phyloP scores from a whole-genome alignment of 2,329 filamentous ascomycete genomes.

The Trichophaea hybrida region DNA sequence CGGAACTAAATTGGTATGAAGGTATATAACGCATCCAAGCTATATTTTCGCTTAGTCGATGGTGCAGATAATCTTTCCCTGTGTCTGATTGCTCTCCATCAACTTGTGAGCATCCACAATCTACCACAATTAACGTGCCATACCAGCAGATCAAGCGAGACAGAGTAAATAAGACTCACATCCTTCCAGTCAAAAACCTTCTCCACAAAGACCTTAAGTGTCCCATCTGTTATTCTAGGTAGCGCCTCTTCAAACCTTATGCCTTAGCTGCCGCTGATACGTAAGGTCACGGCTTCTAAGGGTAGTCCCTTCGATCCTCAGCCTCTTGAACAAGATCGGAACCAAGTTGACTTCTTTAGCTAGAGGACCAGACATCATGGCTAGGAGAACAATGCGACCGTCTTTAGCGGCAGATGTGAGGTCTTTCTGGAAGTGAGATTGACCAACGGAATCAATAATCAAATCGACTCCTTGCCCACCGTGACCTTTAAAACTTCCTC shows the following conservation, averaged over 20 bases:
- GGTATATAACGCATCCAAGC: background rate
- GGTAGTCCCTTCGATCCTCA: conserved; percentile 69
- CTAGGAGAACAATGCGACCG: conserved; percentile 61
- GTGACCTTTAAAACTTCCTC: conserved; percentile 57
- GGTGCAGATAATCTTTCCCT: conserved; percentile 56
- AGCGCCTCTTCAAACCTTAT: conserved; percentile 64
- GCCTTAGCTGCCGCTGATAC: conserved; percentile 65
- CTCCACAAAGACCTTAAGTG: conserved; percentile 65
- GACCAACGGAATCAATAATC: conserved; percentile 68
- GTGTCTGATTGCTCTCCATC: conserved; percentile 57
- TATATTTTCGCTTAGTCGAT: conserved; percentile 28
- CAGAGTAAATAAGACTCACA: conserved; percentile 11
- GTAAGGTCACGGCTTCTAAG: conserved; percentile 62
- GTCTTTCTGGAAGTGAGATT: conserved; percentile 65
- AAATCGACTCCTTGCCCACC: conserved; percentile 65
- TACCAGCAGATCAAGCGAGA: background rate
- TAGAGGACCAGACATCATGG: conserved; percentile 54
- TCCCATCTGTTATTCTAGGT: conserved; percentile 56
- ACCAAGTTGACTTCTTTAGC: conserved; percentile 59
- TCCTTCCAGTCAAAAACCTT: conserved; percentile 70
- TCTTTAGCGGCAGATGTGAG: conserved; percentile 61
- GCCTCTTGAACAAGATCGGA: conserved; percentile 58
- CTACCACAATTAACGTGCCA: conserved; percentile 9
- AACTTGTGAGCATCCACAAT: conserved; percentile 56
- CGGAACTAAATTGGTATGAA: too few species aligned